Evolutionary conservation across 352 stramenopile genomes (phyloP), one percentile per base, ranked within the genome.

Genomic region (Halophytophthora polymorphica): DNA sequence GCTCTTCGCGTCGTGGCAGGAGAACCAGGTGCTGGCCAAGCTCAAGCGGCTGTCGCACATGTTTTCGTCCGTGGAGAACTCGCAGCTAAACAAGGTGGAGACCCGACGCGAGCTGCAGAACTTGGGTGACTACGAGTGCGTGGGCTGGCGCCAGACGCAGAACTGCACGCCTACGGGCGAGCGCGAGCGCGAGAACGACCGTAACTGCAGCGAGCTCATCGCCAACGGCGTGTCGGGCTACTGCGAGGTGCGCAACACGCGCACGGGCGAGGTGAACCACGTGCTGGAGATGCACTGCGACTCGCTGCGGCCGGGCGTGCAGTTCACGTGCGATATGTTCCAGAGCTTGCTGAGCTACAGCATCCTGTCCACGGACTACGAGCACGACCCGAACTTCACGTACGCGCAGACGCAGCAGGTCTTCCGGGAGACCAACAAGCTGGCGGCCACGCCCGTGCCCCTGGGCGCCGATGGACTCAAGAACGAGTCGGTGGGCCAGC

Each of bases 211-310:
- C 1, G 53, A 68, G 3, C 46, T 66, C 2, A 48, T 75, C 15
- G 34, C 58, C 3, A 73, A 80, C 42, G 66, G 65, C 13, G 45
- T 74, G 15, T 74, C 70, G 0, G 78, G 78, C 13, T 89, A 73
- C 28, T 89, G 78, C 45, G 75, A 84, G 34, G 63, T 87, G 21
- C 71, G 60, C 25, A 73, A 84, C 44, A 69, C 40, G 6, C 45
- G 47, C 19, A 83, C 64, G 0, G 66, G 63, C 11, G 65, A 73
- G 15, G 35, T 64, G 21, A 62, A 63, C 23, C 71, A 52, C 34
- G 75, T 90, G 14, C 62, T 93, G 49, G 47, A 58, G 12, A 86
- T 85, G 73, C 66, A 80, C 59, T 90, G 79, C 54, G 61, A 83
- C 53, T 88, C 77, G 28, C 54, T 84, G 15, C 55, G 69, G 10